phyloP scores from a whole-genome alignment of 2,329 filamentous ascomycete genomes.

The Botrytis fragariae region DNA sequence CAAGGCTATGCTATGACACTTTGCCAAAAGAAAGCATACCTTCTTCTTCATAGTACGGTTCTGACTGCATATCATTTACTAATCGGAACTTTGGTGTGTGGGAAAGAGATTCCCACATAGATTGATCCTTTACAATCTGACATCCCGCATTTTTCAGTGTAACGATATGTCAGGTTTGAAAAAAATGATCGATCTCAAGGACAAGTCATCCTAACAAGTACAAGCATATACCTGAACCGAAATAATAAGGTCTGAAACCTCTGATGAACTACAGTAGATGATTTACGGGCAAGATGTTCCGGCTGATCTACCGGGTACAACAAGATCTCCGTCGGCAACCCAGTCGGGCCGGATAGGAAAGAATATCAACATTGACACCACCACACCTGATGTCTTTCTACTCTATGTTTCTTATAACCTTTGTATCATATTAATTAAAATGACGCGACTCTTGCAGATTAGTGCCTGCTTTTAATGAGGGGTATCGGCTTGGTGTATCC shows the following conservation, averaged over 20 bases:
- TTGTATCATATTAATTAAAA: not conserved
- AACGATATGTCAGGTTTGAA: conserved; percentile 11
- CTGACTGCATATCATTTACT: conserved; percentile 16
- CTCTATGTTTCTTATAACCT: not conserved
- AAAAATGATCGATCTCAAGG: conserved; percentile 10
- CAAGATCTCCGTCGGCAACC: conserved; percentile 11
- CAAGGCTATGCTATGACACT: not conserved
- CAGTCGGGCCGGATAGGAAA: conserved; percentile 6
- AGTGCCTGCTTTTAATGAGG: not conserved
- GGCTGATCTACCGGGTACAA: conserved; percentile 10
- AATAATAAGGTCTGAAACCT: not conserved
- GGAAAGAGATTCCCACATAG: not conserved
- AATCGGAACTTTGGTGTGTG: not conserved
- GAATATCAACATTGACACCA: not conserved
- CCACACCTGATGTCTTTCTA: not conserved
- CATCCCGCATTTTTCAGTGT: conserved; percentile 2
- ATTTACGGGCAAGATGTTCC: not conserved
- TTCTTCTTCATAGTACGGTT: not conserved
- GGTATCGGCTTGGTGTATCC: not conserved
- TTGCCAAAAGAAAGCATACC: not conserved
- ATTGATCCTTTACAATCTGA: not conserved
- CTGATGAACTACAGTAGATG: not conserved
- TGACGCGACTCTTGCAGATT: not conserved
- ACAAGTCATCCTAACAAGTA: not conserved
- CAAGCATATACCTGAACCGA: not conserved